These are phyloP conservation scores for Cladosporium oxysporum DNA, from an alignment of 2,329 filamentous ascomycete species.

Conservation along the genomic window DNA sequence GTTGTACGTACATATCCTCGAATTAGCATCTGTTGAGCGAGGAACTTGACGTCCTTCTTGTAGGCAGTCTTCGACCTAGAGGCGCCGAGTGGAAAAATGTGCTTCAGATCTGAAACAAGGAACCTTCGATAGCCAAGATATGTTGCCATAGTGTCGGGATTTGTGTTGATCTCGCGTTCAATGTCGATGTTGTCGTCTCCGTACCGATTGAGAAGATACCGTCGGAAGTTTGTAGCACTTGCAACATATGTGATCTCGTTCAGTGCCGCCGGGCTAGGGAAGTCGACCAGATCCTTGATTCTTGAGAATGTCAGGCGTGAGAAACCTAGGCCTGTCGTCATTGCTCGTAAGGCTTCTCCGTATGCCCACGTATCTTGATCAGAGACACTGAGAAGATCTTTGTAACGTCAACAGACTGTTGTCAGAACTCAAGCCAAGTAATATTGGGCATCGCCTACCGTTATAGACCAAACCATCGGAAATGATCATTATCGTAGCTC, in stretches of 20 bases:
- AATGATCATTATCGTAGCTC: slow-evolving; percentile 23
- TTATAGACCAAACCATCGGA: slow-evolving; percentile 27
- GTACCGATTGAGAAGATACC: slow-evolving; percentile 21
- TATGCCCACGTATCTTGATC: background rate
- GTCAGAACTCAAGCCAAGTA: background rate
- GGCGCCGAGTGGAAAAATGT: slow-evolving; percentile 22
- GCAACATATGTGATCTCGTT: slow-evolving; percentile 25
- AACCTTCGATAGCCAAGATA: background rate
- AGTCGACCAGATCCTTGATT: slow-evolving; percentile 22
- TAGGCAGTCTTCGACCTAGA: slow-evolving; percentile 20
- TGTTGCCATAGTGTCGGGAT: background rate
- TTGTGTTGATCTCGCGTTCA: background rate
- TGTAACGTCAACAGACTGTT: background rate
- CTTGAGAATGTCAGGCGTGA: slow-evolving; percentile 15
- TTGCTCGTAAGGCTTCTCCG: background rate
- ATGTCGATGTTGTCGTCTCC: slow-evolving; percentile 8
- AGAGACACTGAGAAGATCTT: background rate
- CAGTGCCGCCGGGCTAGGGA: slow-evolving; percentile 22
- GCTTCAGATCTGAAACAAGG: slow-evolving; percentile 20
- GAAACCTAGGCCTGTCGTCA: background rate
- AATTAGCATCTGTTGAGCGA: slow-evolving; percentile 26
- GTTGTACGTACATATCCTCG: slow-evolving; percentile 24
- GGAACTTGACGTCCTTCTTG: slow-evolving; percentile 23
- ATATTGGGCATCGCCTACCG: slow-evolving; percentile 16
- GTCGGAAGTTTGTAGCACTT: slow-evolving; percentile 26